These are phyloP conservation scores for Alternaria postmessia DNA, from an alignment of 2,329 filamentous ascomycete genomes.

Conservation along the genomic window DNA sequence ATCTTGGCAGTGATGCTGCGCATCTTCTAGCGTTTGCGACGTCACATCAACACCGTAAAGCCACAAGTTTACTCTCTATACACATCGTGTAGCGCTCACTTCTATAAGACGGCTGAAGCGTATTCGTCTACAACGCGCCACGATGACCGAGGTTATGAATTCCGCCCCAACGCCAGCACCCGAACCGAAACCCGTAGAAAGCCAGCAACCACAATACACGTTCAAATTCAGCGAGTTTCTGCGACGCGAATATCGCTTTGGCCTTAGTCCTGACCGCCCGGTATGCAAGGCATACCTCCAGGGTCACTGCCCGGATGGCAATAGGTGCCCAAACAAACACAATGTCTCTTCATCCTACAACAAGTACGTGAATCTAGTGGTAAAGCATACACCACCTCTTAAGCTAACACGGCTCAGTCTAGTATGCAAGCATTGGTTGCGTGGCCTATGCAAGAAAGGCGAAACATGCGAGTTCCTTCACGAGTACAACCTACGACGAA, in stretches of 20 bases:
- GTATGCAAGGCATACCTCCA: slow-evolving; percentile 86
- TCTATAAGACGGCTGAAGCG: not conserved
- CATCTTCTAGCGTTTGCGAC: not conserved
- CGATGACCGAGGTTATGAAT: slow-evolving; percentile 44
- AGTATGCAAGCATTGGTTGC: slow-evolving; percentile 98
- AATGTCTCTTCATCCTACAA: slow-evolving; percentile 68
- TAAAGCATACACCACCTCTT: not conserved
- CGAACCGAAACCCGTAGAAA: slow-evolving; percentile 41
- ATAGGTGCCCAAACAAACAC: slow-evolving; percentile 86
- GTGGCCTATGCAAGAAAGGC: slow-evolving; percentile 96
- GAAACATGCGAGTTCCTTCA: slow-evolving; percentile 97
- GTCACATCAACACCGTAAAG: not conserved
- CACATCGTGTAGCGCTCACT: not conserved
- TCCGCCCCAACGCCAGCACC: slow-evolving; percentile 22
- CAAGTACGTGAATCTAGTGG: slow-evolving; percentile 55
- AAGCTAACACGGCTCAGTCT: slow-evolving; percentile 58
- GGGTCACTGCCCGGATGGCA: slow-evolving; percentile 86
- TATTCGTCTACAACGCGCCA: not conserved
- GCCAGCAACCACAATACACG: slow-evolving; percentile 59
- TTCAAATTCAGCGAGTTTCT: slow-evolving; percentile 91
- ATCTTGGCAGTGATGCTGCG: not conserved
- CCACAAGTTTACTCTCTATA: not conserved
- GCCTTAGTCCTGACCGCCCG: slow-evolving; percentile 73
- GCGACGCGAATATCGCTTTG: slow-evolving; percentile 82
- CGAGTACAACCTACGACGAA: slow-evolving; percentile 97